Evolutionary conservation across 176 grass and related monocot genomes (phyloP).

Genomic region (Stipa capillata): DNA sequence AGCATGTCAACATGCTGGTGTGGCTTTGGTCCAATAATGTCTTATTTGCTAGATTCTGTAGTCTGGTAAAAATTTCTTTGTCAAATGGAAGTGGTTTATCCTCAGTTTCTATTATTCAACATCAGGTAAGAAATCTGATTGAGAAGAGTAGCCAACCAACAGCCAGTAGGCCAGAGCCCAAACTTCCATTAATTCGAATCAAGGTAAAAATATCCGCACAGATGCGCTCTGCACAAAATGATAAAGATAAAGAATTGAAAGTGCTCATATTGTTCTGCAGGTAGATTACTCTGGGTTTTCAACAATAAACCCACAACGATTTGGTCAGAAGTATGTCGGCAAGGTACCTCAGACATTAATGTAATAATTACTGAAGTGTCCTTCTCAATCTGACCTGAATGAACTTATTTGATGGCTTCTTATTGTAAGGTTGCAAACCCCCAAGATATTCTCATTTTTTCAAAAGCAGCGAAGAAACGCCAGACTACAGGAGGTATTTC

Average conservation of each 20-base stretch:
- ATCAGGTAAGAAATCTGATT: slow-evolving; percentile 82
- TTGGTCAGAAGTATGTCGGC: slow-evolving; percentile 90
- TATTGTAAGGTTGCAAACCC: slow-evolving; percentile 91
- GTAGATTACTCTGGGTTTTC: slow-evolving; percentile 96
- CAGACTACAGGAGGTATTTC: slow-evolving; percentile 64
- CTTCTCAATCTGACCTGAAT: slow-evolving; percentile 12
- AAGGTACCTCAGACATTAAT: slow-evolving; percentile 55
- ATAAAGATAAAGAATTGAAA: slow-evolving; percentile 17
- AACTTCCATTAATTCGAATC: slow-evolving; percentile 83
- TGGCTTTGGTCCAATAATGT: not conserved
- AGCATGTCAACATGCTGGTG: slow-evolving; percentile 10
- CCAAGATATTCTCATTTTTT: slow-evolving; percentile 96
- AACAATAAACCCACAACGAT: slow-evolving; percentile 92
- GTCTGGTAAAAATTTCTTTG: not conserved
- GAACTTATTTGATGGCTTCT: slow-evolving; percentile 15
- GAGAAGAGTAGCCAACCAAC: slow-evolving; percentile 59
- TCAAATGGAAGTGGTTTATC: not conserved
- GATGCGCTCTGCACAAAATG: not conserved
- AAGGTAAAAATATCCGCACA: slow-evolving; percentile 44
- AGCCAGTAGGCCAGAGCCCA: slow-evolving; percentile 46
- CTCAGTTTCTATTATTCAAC: not conserved
- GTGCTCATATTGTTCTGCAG: slow-evolving; percentile 34
- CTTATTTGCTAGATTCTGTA: not conserved
- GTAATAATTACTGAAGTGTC: not conserved
- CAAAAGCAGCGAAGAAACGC: slow-evolving; percentile 75